These are phyloP conservation scores for Plasmopara halstedii DNA, from an alignment of 352 stramenopile genomes.

Conservation along the genomic window DNA sequence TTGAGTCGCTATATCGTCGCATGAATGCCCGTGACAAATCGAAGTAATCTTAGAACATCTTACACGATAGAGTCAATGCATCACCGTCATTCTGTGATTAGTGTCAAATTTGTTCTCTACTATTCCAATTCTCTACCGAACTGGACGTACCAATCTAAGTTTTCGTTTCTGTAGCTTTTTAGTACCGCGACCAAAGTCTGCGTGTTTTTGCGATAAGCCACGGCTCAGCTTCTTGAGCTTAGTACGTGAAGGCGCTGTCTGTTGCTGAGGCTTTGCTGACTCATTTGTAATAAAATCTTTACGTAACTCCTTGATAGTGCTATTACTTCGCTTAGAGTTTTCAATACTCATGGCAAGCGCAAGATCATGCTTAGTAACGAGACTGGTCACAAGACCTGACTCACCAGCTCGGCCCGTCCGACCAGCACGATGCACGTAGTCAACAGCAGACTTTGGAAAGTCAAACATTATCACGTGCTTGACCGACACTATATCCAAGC, in stretches of 20 bases:
- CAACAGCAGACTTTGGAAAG: slow-evolving; percentile 88
- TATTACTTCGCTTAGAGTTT: slow-evolving; percentile 51
- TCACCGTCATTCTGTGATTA: no score
- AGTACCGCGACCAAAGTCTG: slow-evolving; percentile 30
- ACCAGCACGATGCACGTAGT: slow-evolving; percentile 90
- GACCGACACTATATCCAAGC: slow-evolving; percentile 86
- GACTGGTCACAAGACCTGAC: slow-evolving; percentile 55
- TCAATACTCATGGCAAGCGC: slow-evolving; percentile 53
- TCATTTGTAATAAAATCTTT: slow-evolving; percentile 3
- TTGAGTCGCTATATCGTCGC: slow-evolving; percentile 84
- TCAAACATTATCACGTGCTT: slow-evolving; percentile 92
- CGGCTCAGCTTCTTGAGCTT: slow-evolving; percentile 9
- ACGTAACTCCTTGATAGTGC: slow-evolving; percentile 48
- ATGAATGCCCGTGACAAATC: slow-evolving; percentile 31
- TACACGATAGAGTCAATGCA: slow-evolving; percentile 19
- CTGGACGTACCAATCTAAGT: slow-evolving; percentile 28
- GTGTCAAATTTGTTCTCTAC: background rate
- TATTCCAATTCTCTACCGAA: background rate
- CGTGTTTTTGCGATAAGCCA: slow-evolving; percentile 7
- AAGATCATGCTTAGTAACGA: slow-evolving; percentile 71
- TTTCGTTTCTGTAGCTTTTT: slow-evolving; percentile 57
- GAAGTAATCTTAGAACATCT: slow-evolving; percentile 24
- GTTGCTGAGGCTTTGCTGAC: slow-evolving; percentile 2
- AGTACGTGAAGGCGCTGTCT: slow-evolving; percentile 3
- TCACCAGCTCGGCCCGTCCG: slow-evolving; percentile 57